Percentiles rank a stretch among this genome's conserved stretches.
Conservation (phyloP, 805 yeast genomes). For the Wickerhamiella musiphila region DNA sequence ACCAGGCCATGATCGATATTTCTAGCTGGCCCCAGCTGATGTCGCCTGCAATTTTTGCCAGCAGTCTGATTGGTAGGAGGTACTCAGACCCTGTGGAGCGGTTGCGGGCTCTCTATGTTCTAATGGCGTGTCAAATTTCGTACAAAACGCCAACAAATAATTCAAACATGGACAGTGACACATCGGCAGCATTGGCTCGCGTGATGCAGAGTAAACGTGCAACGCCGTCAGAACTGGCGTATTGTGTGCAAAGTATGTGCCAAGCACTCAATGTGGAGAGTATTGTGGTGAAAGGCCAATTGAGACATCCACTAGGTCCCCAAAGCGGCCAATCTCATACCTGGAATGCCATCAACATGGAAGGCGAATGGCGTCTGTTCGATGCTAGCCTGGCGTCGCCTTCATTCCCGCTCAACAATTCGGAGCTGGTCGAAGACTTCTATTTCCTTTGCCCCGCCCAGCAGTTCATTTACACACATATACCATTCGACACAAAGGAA, state of each 20-base stretch:
- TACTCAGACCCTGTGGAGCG: constrained; percentile 39
- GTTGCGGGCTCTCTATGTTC: constrained; percentile 45
- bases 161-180: constrained; percentile 13
- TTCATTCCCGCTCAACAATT: constrained; percentile 33
- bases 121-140: constrained; percentile 42
- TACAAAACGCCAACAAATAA: constrained; percentile 23
- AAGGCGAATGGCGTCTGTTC: constrained; percentile 62
- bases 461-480: constrained; percentile 64
- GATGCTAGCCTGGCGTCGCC: constrained; percentile 55
- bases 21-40: constrained; percentile 25
- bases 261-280: constrained; percentile 52
- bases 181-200: constrained; percentile 11
- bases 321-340: constrained; percentile 37
- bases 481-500: constrained; percentile 59
- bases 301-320: constrained; percentile 59
- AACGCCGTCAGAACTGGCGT: constrained; percentile 55
- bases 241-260: constrained; percentile 57
- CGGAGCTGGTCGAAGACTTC: constrained; percentile 26
- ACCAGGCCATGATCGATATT: constrained; percentile 18
- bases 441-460: constrained; percentile 70
- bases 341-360: constrained; percentile 69
- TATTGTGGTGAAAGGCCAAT: constrained; percentile 65
- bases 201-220: constrained; percentile 33
- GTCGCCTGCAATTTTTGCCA: constrained; percentile 38
- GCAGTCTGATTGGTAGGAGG: constrained; percentile 34